phyloP scores from a whole-genome alignment of 208 protist species.

The Hexamita inflata region DNA sequence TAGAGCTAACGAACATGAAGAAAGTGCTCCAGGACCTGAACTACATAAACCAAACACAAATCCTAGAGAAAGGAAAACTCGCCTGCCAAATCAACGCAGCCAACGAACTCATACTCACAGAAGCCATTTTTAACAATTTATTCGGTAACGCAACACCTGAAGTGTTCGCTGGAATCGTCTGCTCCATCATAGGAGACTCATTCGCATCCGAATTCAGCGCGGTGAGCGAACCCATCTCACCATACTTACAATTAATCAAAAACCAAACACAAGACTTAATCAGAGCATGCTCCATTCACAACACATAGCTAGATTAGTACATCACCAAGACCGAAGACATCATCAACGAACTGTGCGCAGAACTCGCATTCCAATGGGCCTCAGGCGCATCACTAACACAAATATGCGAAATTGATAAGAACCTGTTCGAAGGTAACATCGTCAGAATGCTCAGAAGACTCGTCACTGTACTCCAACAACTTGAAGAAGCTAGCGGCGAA shows the following conservation, averaged over 20 bases:
- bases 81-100: constrained; percentile 88
- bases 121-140: constrained; percentile 87
- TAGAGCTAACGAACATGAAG: constrained; percentile 15
- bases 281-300: neutral
- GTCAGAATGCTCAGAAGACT: constrained; percentile 16
- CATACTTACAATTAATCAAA: neutral
- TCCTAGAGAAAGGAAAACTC: constrained; percentile 83
- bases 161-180: neutral
- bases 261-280: neutral
- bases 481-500: neutral
- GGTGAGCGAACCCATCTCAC: neutral
- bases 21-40: neutral
- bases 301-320: neutral
- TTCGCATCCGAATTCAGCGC: too few relatives aligned
- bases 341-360: neutral
- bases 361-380: constrained; percentile 12
- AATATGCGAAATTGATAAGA: neutral
- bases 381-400: neutral
- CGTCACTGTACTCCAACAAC: neutral
- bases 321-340: neutral
- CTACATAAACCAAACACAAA: constrained; percentile 46
- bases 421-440: constrained; percentile 14
- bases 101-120: constrained; percentile 91
- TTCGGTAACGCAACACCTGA: constrained; percentile 64
- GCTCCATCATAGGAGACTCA: neutral